Conservation (phyloP, 2,329 filamentous ascomycete species). For the Herpotrichia juniperi region DNA sequence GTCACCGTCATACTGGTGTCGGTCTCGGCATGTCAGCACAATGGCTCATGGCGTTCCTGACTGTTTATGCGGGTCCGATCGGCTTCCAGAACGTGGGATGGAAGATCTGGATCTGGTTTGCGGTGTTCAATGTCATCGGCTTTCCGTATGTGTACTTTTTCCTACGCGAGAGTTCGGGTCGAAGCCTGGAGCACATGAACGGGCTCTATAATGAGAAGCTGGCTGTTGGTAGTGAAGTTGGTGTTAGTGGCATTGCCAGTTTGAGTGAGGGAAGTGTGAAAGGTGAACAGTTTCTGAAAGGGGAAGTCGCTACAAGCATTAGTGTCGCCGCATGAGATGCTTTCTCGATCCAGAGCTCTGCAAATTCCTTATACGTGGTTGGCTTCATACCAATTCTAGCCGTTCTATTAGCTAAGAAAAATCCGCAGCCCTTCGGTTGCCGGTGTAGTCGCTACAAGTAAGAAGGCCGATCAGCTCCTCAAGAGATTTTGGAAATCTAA, state of each 20-base stretch:
- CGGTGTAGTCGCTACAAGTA: no score
- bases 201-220: constrained; percentile 18
- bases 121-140: constrained; percentile 38
- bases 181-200: constrained; percentile 36
- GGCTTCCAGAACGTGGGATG: constrained; percentile 39
- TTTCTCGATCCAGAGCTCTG: no score
- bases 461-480: no score
- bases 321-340: no score
- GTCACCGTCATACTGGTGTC: constrained; percentile 43
- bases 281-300: background rate
- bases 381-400: no score
- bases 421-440: no score
- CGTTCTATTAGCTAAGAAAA: no score
- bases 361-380: no score
- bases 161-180: constrained; percentile 31
- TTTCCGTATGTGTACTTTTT: constrained; percentile 40
- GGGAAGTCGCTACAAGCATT: no score
- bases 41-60: constrained; percentile 45
- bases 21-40: constrained; percentile 38
- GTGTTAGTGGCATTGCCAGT: constrained; percentile 9
- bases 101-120: constrained; percentile 43
- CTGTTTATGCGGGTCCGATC: constrained; percentile 44
- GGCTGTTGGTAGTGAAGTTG: constrained; percentile 9
- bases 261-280: constrained; percentile 6
- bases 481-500: no score